Evolutionary conservation across 2,329 filamentous ascomycete genomes (phyloP), one percentile per base, ranked within the genome.

Genomic region (Neonectria sp.): DNA sequence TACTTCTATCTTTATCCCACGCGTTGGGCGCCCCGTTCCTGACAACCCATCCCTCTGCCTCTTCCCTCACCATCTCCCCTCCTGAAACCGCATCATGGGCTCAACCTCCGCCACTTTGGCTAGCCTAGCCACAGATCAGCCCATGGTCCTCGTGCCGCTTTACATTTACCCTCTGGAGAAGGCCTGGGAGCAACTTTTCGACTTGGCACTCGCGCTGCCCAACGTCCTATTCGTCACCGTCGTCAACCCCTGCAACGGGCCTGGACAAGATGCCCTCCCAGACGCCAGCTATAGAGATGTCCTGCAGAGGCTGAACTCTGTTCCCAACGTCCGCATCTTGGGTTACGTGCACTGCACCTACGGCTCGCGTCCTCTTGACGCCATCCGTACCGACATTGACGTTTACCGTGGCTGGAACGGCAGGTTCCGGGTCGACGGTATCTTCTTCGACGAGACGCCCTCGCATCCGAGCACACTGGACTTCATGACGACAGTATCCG

Each of bases 321-420:
- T 69, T 15, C 55, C 67, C 35, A 66, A 66, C 52, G 43, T 66
- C 40, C 45, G 35, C 45, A 37, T 35, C 31, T 37, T 71, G 15
- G 70, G 70, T 6, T 71, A 71, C 21, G 68, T 71, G 27, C 65
- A 71, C 43, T 71, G 68, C 58, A 67, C 63, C 21, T 71, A 71
- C n/a, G 66, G 68, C 31, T 24, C 3, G 17, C 68, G 68, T 7
- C 21, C 15, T 13, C 40, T 58, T 2, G 58, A 40, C 21, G 63
- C 58, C 4, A 33, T 69, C 6, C 27, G 61, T 7, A 52, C 48
- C 7, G 70, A 71, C 45, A 67, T 71, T 48, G 45, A 55, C 29
- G 6, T 33, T 11, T 71, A 71, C 11, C 29, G 45, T 29, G 68
- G 60, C 37, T 71, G 70, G 70, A 71, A 71, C 7, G n/a, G 25